These are phyloP conservation scores for Osmanthus fragrans DNA, from an alignment of 257 asterid genomes.

Conservation along the genomic window DNA sequence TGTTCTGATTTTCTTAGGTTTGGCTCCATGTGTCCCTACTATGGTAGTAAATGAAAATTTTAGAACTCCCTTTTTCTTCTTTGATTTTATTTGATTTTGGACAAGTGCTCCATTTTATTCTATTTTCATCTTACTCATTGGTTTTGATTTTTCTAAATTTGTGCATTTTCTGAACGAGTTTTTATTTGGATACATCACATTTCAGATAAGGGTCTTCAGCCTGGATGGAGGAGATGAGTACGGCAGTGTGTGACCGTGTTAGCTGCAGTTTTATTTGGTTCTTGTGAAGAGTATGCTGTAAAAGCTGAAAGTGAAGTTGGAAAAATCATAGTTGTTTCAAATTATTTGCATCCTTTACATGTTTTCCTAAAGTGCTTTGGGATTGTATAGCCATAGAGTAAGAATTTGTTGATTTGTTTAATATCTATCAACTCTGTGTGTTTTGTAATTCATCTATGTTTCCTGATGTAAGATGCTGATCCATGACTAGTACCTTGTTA, in stretches of 20 bases:
- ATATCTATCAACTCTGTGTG: background rate
- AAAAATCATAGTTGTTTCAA: slow-evolving; percentile 31
- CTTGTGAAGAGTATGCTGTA: slow-evolving; percentile 30
- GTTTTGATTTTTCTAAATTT: background rate
- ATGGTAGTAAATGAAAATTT: background rate
- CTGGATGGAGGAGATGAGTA: slow-evolving; percentile 93
- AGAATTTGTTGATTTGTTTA: background rate
- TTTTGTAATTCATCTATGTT: background rate
- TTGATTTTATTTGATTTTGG: background rate
- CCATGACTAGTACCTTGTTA: background rate
- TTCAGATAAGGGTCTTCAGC: slow-evolving; percentile 79
- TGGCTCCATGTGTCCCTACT: background rate
- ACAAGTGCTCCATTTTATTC: background rate
- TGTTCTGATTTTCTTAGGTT: background rate
- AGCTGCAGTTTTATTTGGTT: slow-evolving; percentile 32
- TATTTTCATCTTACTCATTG: background rate
- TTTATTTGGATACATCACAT: background rate
- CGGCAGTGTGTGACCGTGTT: slow-evolving; percentile 13
- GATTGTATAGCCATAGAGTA: slow-evolving; percentile 4
- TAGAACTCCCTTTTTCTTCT: background rate
- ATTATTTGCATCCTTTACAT: background rate
- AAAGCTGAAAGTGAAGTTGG: slow-evolving; percentile 29
- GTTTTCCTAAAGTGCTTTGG: background rate
- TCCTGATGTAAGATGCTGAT: background rate
- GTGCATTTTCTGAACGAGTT: background rate